These are phyloP conservation scores for Flammula alnicola DNA, from an alignment of 1,284 basidiomycete species.

Conservation along the genomic window DNA sequence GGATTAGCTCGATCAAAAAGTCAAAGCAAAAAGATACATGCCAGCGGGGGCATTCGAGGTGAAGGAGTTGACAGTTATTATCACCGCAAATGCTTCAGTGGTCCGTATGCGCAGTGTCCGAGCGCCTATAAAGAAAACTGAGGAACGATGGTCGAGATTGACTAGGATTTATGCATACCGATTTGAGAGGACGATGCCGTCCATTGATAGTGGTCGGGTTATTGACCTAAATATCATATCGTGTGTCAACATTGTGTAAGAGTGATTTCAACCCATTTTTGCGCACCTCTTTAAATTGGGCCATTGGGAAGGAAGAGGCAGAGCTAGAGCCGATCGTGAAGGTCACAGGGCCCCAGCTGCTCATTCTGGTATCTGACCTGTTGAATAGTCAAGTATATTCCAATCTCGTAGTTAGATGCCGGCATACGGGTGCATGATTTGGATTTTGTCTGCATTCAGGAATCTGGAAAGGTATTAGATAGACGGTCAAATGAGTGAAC, in stretches of 20 bases:
- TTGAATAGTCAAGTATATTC: neutral
- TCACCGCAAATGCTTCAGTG: conserved; percentile 49
- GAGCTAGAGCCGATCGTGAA: conserved; percentile 46
- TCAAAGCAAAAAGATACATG: conserved; percentile 21
- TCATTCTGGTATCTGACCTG: conserved; percentile 50
- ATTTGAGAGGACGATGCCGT: conserved; percentile 47
- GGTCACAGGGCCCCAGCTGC: conserved; percentile 47
- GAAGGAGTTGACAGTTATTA: conserved; percentile 46
- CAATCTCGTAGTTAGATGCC: neutral
- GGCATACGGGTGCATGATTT: conserved; percentile 52
- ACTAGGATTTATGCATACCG: conserved; percentile 26
- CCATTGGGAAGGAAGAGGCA: conserved; percentile 48
- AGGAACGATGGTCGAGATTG: neutral
- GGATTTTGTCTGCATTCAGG: conserved; percentile 52
- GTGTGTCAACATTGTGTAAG: neutral
- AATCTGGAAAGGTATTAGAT: conserved; percentile 31
- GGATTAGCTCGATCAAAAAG: neutral
- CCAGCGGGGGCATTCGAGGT: conserved; percentile 41
- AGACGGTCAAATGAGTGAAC: conserved; percentile 1
- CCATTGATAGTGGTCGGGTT: conserved; percentile 50
- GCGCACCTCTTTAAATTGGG: conserved; percentile 44
- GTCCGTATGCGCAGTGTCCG: conserved; percentile 51
- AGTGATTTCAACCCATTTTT: too few species aligned
- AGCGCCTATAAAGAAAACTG: conserved; percentile 34
- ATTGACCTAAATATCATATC: conserved; percentile 35